Evolutionary conservation across 345 rosid genomes (phyloP), one percentile per base, ranked within the genome.

Genomic region (Heritiera littoralis): DNA sequence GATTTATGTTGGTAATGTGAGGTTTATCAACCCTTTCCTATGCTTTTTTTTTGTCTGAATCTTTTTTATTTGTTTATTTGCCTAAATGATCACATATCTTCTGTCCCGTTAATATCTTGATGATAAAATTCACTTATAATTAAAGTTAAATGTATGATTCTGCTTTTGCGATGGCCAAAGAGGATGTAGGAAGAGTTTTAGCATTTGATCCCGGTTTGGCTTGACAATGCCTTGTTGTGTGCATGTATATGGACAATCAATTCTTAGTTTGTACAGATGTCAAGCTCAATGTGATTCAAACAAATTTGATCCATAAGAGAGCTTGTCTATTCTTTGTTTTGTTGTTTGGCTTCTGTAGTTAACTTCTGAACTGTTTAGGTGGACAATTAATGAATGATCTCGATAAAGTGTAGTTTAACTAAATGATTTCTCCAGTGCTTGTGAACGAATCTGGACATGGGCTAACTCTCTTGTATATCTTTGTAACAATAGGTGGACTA

Each of bases 1-100:
- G 5, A 90, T 96, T 38, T 96, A 94, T 80, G 99, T 96, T 66
- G 99, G 99, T 83, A 96, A 96, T 89, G 99, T 96, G 88, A 92
- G 98, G 83, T 74, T 85, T 83, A 38, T 67, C 81, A 66, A 74
- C 72, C 81, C 40, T 85, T 72, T 69, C 59, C 46, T 63, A 32
- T 76, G 60, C 58, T 60, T 66, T 66, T 46, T 61, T 51, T 41
- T 15, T 41, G 35, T 78, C 69, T 66, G 3, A 10, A 66, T 32
- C 45, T 30, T 38, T 0, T 55, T 55, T 38, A 8, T 54, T n/a
- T 66, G 6, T 41, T 76, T 60, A 23, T 73, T 54, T 18, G 32
- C 18, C 11, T 11, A 0, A 55, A 38, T 18, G 1, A 0, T 54
- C 46, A 15, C 13, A 9, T 54, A 11, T 73, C 48, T 11, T 9